phyloP scores from a whole-genome alignment of 352 stramenopile genomes.

The Globisporangium rhizosaccharum region DNA sequence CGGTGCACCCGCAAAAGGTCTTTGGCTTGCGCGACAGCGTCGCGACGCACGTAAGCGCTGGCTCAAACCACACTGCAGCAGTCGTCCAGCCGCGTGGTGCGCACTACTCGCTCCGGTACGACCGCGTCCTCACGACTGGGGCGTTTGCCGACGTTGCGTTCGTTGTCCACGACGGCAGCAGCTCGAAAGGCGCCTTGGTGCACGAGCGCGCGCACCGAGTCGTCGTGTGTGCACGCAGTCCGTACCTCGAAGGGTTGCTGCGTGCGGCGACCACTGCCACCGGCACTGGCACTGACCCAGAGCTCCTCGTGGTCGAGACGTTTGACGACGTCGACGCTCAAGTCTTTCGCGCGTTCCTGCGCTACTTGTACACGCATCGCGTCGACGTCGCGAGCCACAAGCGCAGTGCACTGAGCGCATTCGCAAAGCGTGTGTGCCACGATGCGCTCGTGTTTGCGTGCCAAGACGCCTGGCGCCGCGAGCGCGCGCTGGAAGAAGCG shows the following conservation, averaged over 20 bases:
- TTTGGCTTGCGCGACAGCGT: conserved; percentile 57
- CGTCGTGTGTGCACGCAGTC: conserved; percentile 49
- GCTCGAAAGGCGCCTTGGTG: neutral
- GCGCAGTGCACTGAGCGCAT: conserved; percentile 39
- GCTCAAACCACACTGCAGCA: conserved; percentile 65
- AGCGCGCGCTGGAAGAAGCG: conserved; percentile 3
- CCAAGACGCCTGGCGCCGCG: conserved; percentile 50
- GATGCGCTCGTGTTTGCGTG: conserved; percentile 44
- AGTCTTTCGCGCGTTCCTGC: conserved; percentile 58
- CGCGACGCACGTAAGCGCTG: conserved; percentile 44
- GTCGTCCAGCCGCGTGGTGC: conserved; percentile 45
- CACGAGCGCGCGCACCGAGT: conserved; percentile 32
- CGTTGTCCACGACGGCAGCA: conserved; percentile 18
- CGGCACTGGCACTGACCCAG: conserved; percentile 5
- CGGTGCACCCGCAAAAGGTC: conserved; percentile 57
- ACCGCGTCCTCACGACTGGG: conserved; percentile 36
- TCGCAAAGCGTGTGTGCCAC: conserved; percentile 47
- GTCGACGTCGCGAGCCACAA: conserved; percentile 63
- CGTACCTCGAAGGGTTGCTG: conserved; percentile 52
- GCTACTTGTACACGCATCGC: conserved; percentile 68
- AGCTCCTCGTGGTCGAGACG: conserved; percentile 33
- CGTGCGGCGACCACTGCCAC: conserved; percentile 26
- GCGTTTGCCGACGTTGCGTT: conserved; percentile 62
- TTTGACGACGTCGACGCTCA: conserved; percentile 54
- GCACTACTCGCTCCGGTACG: conserved; percentile 62